Base-by-base conservation (phyloP, 306 rosid species). In the Lithocarpus polystachyus region DNA sequence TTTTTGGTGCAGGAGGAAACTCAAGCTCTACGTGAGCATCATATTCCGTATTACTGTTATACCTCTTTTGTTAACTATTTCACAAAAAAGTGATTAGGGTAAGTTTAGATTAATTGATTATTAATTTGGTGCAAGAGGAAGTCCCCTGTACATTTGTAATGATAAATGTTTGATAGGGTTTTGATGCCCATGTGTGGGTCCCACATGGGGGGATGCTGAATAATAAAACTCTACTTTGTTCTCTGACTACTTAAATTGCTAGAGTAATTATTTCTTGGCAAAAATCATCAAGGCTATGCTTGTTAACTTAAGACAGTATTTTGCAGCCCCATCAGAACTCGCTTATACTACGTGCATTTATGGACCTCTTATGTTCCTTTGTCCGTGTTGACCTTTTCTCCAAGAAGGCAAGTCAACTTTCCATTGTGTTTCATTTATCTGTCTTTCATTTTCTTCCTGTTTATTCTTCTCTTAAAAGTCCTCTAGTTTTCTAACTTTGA, bases 251-350 rank as follows among this genome's bases (percentile, higher is more conserved):
- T 68, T 33, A 68, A 35, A 33, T n/a, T 35, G n/a, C n/a, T 18
- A 31, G 45, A 29, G 61, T 71, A 43, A 5, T 71, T 71, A 28
- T 31, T 31, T 62, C 24, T 57, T 17, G 33, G 29, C 24, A 51
- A 60, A 45, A 52, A 40, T 48, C 12, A 45, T 10, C 15, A 37
- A 17, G 23, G 29, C 37, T 80, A 87, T 89, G 88, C 88, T 89
- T 85, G 85, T 88, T 92, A 90, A 95, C 94, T 81, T 85, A 88
- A 84, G 69, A 75, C 89, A 84, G 91, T 91, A 85, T 84, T 84
- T 91, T 95, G 92, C 99, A 95, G 99, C 98, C 99, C 82, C 98
- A 95, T 81, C 99, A 95, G 89, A 95, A 95, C 86, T 90, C 99
- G 28, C 94, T 95, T 73, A 91, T 95, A 74, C 87, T 95, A 53